Conservation (phyloP, 1,139 yeast genomes). For the Casaregolazyma lundiana region DNA sequence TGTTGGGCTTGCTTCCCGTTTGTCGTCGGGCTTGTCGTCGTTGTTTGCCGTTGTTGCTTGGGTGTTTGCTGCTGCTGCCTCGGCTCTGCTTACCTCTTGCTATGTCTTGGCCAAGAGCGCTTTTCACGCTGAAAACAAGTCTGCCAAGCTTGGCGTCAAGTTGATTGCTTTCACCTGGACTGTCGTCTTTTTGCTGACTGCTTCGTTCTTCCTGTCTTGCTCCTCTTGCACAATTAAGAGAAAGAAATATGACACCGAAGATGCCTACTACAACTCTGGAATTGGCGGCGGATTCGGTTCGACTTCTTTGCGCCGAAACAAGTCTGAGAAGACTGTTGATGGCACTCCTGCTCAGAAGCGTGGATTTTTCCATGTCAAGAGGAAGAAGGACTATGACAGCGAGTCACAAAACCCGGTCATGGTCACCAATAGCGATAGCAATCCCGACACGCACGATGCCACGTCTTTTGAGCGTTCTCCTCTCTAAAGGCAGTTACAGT, state of each 20-base stretch:
- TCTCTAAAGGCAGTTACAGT: not conserved
- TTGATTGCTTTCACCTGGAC: slow-evolving; percentile 66
- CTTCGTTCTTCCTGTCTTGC: slow-evolving; percentile 34
- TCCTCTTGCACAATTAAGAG: slow-evolving; percentile 23
- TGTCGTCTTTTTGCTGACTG: slow-evolving; percentile 43
- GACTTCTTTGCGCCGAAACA: slow-evolving; percentile 9
- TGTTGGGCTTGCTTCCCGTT: slow-evolving; percentile 31
- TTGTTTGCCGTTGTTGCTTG: slow-evolving; percentile 41
- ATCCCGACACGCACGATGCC: slow-evolving; percentile 13
- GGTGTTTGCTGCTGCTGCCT: slow-evolving; percentile 52
- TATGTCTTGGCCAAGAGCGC: slow-evolving; percentile 57
- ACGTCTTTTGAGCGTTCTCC: slow-evolving; percentile 17
- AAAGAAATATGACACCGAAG: slow-evolving; percentile 13
- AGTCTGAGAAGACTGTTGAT: slow-evolving; percentile 3
- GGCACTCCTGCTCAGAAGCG: slow-evolving; percentile 12
- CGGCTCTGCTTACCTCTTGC: slow-evolving; percentile 61
- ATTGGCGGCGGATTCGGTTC: slow-evolving; percentile 9
- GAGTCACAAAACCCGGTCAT: slow-evolving; percentile 24
- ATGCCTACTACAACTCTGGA: slow-evolving; percentile 10
- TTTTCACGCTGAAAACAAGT: slow-evolving; percentile 45
- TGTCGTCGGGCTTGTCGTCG: slow-evolving; percentile 34
- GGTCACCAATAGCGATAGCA: not conserved
- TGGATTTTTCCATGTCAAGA: slow-evolving; percentile 18
- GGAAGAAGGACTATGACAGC: slow-evolving; percentile 11
- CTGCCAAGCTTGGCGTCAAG: slow-evolving; percentile 52